Percentiles rank a stretch among this genome's conserved stretches.
Conservation (phyloP, 1,139 yeast species). For the Geotrichum bryndzae region DNA sequence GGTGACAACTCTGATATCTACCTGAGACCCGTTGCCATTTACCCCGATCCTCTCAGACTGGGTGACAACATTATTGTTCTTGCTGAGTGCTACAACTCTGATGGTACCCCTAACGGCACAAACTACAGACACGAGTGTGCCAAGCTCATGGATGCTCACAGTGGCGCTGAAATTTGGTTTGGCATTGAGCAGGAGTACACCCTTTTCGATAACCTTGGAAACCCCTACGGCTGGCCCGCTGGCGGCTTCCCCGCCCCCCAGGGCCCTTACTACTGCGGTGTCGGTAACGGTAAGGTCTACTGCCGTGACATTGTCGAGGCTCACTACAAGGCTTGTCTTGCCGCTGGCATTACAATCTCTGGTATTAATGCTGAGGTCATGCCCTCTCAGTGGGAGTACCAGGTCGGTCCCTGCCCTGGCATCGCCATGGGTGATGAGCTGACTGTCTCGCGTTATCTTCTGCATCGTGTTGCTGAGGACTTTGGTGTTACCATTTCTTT, state of each 20-base stretch:
- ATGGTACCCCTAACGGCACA: conserved; percentile 96
- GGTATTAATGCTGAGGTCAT: conserved; percentile 99
- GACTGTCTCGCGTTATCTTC: conserved; percentile 91
- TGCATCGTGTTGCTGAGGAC: conserved; percentile 95
- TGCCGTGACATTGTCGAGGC: conserved; percentile 99
- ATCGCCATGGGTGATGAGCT: conserved; percentile 95
- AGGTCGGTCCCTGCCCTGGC: conserved; percentile 97
- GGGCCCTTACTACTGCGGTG: conserved; percentile 99
- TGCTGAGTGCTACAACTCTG: conserved; percentile 97
- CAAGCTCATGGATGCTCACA: conserved; percentile 91
- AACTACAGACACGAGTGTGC: conserved; percentile 98
- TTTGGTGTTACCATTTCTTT: conserved; percentile 96
- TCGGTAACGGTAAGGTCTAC: conserved; percentile 96
- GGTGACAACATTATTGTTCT: conserved; percentile 95
- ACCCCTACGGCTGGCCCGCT: conserved; percentile 97
- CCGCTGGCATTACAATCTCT: conserved; percentile 81
- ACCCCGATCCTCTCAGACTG: conserved; percentile 95
- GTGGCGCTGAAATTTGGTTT: conserved; percentile 83
- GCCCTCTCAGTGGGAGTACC: conserved; percentile 99
- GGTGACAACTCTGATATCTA: conserved; percentile 95
- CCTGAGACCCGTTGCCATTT: conserved; percentile 87
- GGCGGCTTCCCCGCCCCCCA: conserved; percentile 99
- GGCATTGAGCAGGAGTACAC: conserved; percentile 99
- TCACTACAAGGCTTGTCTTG: conserved; percentile 95
- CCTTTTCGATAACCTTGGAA: conserved; percentile 81